Percentiles rank a stretch among this genome's conserved stretches.
phyloP scores from a whole-genome alignment of 352 stramenopile genomes.

The Phytophthora cryptogea region DNA sequence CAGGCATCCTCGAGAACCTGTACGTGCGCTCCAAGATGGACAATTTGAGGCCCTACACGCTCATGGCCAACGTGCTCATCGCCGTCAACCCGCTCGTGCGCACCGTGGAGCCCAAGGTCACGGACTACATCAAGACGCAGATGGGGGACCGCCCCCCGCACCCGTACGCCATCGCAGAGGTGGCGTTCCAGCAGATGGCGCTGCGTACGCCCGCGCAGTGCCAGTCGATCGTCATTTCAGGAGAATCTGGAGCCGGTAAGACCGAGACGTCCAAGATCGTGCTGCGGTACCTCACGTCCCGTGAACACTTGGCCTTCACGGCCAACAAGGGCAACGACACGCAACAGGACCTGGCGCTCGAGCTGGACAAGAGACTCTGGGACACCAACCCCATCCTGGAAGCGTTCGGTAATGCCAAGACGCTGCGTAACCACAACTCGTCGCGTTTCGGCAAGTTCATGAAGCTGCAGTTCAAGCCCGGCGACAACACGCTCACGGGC shows the following conservation, averaged over 20 bases:
- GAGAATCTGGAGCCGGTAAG: constrained; percentile 86
- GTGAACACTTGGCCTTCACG: constrained; percentile 67
- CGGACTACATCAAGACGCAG: constrained; percentile 89
- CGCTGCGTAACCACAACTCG: constrained; percentile 88
- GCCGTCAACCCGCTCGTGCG: constrained; percentile 87
- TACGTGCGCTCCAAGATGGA: constrained; percentile 72
- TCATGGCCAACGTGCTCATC: constrained; percentile 90
- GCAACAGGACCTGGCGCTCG: constrained; percentile 67
- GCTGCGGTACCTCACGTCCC: constrained; percentile 84
- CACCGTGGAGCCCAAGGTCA: constrained; percentile 80
- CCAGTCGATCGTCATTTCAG: constrained; percentile 90
- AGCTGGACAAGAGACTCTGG: constrained; percentile 87
- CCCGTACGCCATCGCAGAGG: constrained; percentile 84
- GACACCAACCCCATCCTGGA: constrained; percentile 91
- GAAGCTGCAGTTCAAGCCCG: constrained; percentile 88
- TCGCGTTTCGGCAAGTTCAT: constrained; percentile 90
- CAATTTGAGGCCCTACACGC: constrained; percentile 82
- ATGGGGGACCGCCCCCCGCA: constrained; percentile 85
- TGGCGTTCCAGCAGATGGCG: constrained; percentile 91
- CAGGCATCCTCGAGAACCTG: constrained; percentile 84
- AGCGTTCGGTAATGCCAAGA: constrained; percentile 90
- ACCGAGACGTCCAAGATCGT: constrained; percentile 92
- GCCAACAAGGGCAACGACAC: constrained; percentile 35
- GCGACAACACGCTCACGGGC: constrained; percentile 71
- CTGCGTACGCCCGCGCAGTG: constrained; percentile 79